Conservation (phyloP, 1,139 yeast species). For the Schwanniomyces etchellsii region DNA sequence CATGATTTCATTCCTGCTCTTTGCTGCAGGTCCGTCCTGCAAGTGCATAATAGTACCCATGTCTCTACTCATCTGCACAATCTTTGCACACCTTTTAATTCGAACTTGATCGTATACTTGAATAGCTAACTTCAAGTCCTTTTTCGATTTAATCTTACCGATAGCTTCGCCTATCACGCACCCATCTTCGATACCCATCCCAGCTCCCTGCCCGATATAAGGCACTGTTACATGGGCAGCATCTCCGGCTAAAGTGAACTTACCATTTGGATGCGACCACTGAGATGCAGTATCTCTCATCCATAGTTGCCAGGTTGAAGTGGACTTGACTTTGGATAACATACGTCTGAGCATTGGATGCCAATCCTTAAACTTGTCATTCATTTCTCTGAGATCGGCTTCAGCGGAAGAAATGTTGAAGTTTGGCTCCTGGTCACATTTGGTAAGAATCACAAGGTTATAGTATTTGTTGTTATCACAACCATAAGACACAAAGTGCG, state of each 20-base stretch:
- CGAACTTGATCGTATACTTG: no score
- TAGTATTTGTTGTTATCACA: conserved; percentile 11
- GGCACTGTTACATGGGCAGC: conserved; percentile 37
- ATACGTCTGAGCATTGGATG: conserved; percentile 20
- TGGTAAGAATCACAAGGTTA: conserved; percentile 12
- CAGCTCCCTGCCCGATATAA: conserved; percentile 36
- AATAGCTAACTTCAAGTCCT: no score
- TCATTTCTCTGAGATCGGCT: conserved; percentile 18
- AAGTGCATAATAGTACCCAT: no score
- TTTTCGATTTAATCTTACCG: no score
- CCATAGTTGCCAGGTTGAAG: conserved; percentile 25
- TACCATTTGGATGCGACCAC: conserved; percentile 14
- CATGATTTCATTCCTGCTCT: no score
- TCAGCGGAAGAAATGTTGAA: conserved; percentile 13
- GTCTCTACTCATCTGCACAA: no score
- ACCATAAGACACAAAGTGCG: conserved; percentile 25
- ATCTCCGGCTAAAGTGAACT: conserved; percentile 28
- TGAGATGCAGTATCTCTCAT: conserved; percentile 19
- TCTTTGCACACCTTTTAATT: no score
- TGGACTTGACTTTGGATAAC: conserved; percentile 14
- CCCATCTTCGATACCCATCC: conserved; percentile 33
- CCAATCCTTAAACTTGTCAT: conserved; percentile 19
- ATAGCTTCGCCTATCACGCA: no score
- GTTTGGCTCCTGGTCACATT: conserved; percentile 17
- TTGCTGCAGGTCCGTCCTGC: no score